Evolutionary conservation across 305 asterid genomes (phyloP), one percentile per base, ranked within the genome.

Genomic region (Solanum chacoense): DNA sequence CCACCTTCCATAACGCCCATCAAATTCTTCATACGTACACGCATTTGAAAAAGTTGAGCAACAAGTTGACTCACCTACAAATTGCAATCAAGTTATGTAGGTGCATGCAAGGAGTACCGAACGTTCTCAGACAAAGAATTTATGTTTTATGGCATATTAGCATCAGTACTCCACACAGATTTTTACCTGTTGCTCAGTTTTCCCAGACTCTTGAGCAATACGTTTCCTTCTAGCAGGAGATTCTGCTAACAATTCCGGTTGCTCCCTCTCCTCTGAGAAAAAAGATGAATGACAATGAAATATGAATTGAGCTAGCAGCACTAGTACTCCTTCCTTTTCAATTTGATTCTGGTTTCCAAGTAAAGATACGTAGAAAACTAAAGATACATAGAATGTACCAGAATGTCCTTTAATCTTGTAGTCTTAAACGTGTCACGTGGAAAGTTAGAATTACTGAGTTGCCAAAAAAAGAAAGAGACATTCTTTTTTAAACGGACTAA

Each of bases 21-120:
- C 93, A 97, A 94, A 91, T 97, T 97, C 95, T 96, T 97, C 99
- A 97, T 97, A 4, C 96, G 94, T 13, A 92, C 98, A 6, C 99
- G 98, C 99, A 97, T 97, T 94, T 97, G 98, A 92, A 97, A 97
- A 87, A 97, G 94, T 90, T 97, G 99, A 89, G 99, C 99, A 87
- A 97, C 96, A 55, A 97, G 94, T 93, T 95, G 98, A 89, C 96
- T 93, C 91, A 97, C 99, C 99, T 97, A 90, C 85, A 89, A 81
- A 78, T 87, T 18, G 45, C 28, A 45, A 83, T 65, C 22, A 37
- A 45, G 59, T 84, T 37, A 34, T 74, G 55, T 87, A 78, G 73
- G 93, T 75, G 72, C 6, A 22, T 81, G 87, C 74, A 81, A 22
- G 34, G 40, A 63, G 42, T 69, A 14, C 13, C 75, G 3, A 50